Percentiles rank a stretch among this genome's conserved stretches.
These are phyloP conservation scores for Beta lomatogona DNA, from an alignment of 179 eudicot genomes.

Conservation along the genomic window DNA sequence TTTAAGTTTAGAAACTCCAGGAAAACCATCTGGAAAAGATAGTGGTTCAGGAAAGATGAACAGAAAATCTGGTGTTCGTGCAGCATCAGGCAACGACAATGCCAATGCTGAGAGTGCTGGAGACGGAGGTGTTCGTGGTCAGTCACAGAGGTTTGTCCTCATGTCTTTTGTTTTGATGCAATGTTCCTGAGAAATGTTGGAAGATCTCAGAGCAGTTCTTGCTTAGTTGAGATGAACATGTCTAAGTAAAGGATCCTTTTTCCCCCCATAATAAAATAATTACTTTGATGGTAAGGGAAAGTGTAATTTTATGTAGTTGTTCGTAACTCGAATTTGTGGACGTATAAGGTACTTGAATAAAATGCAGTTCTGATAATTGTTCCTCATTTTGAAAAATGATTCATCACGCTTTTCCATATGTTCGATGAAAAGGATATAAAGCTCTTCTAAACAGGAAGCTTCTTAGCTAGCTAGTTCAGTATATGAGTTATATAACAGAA, in stretches of 20 bases:
- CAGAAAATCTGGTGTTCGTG: conserved; percentile 66
- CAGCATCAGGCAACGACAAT: conserved; percentile 66
- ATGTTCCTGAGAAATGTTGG: no score
- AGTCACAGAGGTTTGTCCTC: conserved; percentile 66
- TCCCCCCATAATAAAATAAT: not conserved
- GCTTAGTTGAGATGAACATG: not conserved
- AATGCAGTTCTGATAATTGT: not conserved
- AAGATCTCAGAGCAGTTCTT: no score
- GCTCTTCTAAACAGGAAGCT: not conserved
- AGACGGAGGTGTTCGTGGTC: conserved; percentile 44
- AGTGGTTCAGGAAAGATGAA: conserved; percentile 61
- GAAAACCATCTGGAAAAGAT: conserved; percentile 71
- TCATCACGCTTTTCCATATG: not conserved
- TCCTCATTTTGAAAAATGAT: not conserved
- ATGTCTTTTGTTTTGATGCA: not conserved
- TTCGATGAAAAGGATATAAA: not conserved
- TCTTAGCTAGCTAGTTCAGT: not conserved
- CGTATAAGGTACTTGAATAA: not conserved
- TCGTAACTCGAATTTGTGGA: not conserved
- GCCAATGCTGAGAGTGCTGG: conserved; percentile 46
- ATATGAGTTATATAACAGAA: not conserved
- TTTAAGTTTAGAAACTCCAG: conserved; percentile 56
- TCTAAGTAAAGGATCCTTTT: not conserved
- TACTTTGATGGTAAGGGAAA: not conserved
- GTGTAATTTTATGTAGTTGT: not conserved